phyloP scores from a whole-genome alignment of 176 grass and related monocot species.

The Secale cereale region DNA sequence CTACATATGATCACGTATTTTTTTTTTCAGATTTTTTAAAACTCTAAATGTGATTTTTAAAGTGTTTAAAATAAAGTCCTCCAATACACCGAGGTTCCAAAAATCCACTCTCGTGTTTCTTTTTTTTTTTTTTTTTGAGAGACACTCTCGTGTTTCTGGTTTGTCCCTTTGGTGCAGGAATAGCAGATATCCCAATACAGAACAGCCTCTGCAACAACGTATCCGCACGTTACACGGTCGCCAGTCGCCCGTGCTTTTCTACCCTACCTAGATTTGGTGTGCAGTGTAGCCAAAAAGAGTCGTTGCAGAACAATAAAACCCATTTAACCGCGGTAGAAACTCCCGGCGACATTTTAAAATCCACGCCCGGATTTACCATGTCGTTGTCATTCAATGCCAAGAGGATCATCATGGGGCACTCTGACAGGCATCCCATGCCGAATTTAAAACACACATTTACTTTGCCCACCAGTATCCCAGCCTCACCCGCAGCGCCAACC shows the following conservation, averaged over 20 bases:
- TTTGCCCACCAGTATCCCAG: background rate
- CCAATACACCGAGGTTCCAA: too few species aligned
- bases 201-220: too few species aligned
- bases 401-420: slow-evolving; percentile 11
- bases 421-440: slow-evolving; percentile 37
- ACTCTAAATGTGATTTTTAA: too few species aligned
- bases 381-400: slow-evolving; percentile 25
- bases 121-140: too few species aligned
- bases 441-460: slow-evolving; percentile 47
- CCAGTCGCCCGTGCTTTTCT: background rate
- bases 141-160: too few species aligned
- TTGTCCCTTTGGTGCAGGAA: too few species aligned
- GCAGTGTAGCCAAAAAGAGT: background rate
- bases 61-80: too few species aligned
- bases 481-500: background rate
- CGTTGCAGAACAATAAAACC: background rate
- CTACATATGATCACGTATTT: too few species aligned
- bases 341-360: background rate
- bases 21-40: too few species aligned
- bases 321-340: slow-evolving; percentile 29
- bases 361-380: background rate
- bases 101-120: too few species aligned
- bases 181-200: too few species aligned
- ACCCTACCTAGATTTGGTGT: background rate
- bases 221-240: background rate